phyloP scores from a whole-genome alignment of 1,139 yeast species.

The Yamadazyma jaroonii region DNA sequence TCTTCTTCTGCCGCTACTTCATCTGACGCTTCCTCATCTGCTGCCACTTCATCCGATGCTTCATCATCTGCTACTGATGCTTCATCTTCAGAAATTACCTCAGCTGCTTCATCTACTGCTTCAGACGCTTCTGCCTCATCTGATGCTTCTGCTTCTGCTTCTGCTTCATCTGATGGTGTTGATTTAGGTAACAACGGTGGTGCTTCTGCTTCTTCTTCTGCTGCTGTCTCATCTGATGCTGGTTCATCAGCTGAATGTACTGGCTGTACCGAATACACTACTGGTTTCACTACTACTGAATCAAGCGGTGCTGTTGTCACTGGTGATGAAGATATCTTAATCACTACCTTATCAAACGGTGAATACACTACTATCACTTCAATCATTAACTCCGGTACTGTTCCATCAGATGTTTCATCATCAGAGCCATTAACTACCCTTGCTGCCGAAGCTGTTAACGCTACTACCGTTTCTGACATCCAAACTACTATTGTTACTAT shows the following conservation, averaged over 20 bases:
- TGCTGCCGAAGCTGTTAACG: slow-evolving; percentile 29
- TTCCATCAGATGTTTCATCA: slow-evolving; percentile 10
- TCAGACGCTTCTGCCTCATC: slow-evolving; percentile 5
- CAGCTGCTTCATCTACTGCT: slow-evolving; percentile 4
- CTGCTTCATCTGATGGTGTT: slow-evolving; percentile 7
- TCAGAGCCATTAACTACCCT: slow-evolving; percentile 17
- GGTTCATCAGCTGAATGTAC: slow-evolving; percentile 9
- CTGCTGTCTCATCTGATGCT: slow-evolving; percentile 15
- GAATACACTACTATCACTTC: slow-evolving; percentile 9
- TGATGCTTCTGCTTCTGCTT: slow-evolving; percentile 6
- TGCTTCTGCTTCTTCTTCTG: slow-evolving; percentile 23
- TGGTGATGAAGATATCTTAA: slow-evolving; percentile 3
- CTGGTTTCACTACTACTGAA: slow-evolving; percentile 6
- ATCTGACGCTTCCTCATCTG: not conserved
- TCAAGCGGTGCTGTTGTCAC: slow-evolving; percentile 3
- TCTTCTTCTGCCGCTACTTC: slow-evolving; percentile 6
- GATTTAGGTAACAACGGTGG: slow-evolving; percentile 2
- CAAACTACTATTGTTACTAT: slow-evolving; percentile 38
- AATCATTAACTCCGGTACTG: slow-evolving; percentile 10
- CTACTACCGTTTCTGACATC: slow-evolving; percentile 29
- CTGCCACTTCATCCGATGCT: not conserved
- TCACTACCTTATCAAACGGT: slow-evolving; percentile 8
- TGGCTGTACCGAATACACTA: slow-evolving; percentile 13
- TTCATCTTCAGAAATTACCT: slow-evolving; percentile 1
- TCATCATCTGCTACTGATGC: slow-evolving; percentile 8